Evolutionary conservation across 257 asterid genomes (phyloP).

Genomic region (Primulina tabacum): DNA sequence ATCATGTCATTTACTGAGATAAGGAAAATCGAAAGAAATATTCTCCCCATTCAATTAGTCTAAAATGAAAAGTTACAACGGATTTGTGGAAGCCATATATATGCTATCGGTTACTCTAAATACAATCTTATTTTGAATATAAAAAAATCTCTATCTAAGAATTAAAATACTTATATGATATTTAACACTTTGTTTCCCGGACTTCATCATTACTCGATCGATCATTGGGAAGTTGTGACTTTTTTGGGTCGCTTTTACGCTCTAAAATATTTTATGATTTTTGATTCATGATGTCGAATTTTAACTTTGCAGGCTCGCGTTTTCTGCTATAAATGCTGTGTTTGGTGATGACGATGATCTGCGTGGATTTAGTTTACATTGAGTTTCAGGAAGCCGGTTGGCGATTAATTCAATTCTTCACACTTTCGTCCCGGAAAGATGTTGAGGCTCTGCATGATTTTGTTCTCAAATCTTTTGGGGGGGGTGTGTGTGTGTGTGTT

Average conservation of each 20-base stretch:
- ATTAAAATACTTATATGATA: too few species aligned
- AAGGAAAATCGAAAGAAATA: too few species aligned
- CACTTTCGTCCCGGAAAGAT: background rate
- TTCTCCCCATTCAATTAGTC: too few species aligned
- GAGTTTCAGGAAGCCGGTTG: conserved; percentile 16
- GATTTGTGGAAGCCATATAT: too few species aligned
- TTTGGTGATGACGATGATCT: conserved; percentile 65
- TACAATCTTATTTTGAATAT: too few species aligned
- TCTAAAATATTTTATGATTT: background rate
- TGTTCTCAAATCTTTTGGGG: background rate
- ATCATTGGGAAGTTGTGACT: background rate
- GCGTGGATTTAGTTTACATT: conserved; percentile 33
- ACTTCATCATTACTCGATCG: background rate
- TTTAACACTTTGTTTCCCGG: background rate
- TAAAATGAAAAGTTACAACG: too few species aligned
- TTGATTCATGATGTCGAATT: conserved; percentile 12
- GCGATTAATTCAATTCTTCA: background rate
- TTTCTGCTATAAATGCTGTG: conserved; percentile 52
- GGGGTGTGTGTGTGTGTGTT: background rate
- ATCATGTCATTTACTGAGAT: too few species aligned
- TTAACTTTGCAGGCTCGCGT: conserved; percentile 55
- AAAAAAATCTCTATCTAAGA: too few species aligned
- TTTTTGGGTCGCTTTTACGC: background rate
- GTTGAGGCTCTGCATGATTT: background rate
- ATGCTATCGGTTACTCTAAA: too few species aligned